Percentiles rank a stretch among this genome's conserved stretches.
Conservation (phyloP, 768 basidiomycete species). For the Hebeloma cylindrosporum region DNA sequence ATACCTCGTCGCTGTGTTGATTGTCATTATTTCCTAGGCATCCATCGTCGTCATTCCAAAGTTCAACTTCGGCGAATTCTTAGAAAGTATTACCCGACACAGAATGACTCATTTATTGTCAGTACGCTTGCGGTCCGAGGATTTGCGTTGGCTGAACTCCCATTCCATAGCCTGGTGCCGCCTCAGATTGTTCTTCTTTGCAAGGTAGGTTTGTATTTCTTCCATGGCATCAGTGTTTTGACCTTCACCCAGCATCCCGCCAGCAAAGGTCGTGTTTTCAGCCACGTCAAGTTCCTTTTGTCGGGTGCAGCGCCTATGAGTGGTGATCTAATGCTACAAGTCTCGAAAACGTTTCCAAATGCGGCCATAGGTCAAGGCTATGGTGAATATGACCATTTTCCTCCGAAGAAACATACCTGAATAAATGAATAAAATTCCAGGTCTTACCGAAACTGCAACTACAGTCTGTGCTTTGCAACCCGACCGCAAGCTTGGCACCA, state of each 20-base stretch:
- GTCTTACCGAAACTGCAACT: conserved; percentile 64
- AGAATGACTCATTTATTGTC: conserved; percentile 58
- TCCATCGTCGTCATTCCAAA: conserved; percentile 64
- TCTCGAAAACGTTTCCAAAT: conserved; percentile 53
- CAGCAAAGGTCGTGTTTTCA: conserved; percentile 48
- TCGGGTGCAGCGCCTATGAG: conserved; percentile 67
- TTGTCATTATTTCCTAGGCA: conserved; percentile 32
- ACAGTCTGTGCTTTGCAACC: conserved; percentile 48
- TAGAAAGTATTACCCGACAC: conserved; percentile 55
- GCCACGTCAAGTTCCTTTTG: conserved; percentile 50
- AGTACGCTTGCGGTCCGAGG: conserved; percentile 15
- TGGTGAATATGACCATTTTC: conserved; percentile 32
- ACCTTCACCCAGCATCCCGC: conserved; percentile 51
- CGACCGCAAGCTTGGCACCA: conserved; percentile 42
- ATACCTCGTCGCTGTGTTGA: neutral
- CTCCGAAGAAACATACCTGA: neutral
- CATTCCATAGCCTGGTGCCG: conserved; percentile 51
- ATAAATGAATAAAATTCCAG: conserved; percentile 29
- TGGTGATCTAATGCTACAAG: conserved; percentile 47
- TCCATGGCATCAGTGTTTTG: neutral
- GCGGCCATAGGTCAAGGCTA: conserved; percentile 67
- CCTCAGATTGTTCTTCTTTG: conserved; percentile 66
- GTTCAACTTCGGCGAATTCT: conserved; percentile 56
- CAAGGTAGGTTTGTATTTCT: conserved; percentile 44
- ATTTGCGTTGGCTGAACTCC: neutral